These are phyloP conservation scores for Diphasiastrum complanatum DNA, from an alignment of 83 land plant genomes.

Conservation along the genomic window DNA sequence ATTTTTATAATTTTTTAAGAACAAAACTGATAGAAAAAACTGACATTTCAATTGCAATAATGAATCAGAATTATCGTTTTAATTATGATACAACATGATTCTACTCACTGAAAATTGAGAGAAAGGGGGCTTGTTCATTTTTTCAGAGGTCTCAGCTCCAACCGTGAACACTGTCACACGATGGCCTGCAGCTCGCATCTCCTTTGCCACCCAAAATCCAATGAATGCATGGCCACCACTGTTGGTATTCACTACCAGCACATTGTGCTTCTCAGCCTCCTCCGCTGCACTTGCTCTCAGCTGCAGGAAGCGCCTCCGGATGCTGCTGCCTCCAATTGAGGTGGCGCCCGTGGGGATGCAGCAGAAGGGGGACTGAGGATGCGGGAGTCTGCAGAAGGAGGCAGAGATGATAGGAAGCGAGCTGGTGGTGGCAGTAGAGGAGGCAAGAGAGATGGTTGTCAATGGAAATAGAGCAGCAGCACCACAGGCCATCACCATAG, in stretches of 20 bases:
- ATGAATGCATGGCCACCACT: slow-evolving; percentile 98
- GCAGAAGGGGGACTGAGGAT: no score
- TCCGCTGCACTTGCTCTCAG: slow-evolving; percentile 22
- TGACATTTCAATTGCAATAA: neutral
- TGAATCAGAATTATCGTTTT: neutral
- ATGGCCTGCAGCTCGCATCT: slow-evolving; percentile 67
- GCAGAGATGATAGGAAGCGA: no score
- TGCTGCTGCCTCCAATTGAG: slow-evolving; percentile 8
- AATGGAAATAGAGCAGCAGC: slow-evolving; percentile 14
- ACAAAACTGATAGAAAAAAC: no score
- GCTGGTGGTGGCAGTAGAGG: no score
- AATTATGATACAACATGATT: neutral
- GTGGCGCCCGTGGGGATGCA: no score
- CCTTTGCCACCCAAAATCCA: slow-evolving; percentile 85
- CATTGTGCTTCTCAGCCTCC: slow-evolving; percentile 55
- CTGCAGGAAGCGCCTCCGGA: slow-evolving; percentile 1
- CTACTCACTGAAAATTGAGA: slow-evolving; percentile 66
- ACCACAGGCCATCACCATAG: neutral
- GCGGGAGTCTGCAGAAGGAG: no score
- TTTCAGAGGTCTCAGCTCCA: slow-evolving; percentile 83
- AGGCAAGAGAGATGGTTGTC: no score
- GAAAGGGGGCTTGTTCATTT: slow-evolving; percentile 98
- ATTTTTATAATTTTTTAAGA: no score
- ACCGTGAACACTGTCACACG: slow-evolving; percentile 77
- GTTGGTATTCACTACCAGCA: slow-evolving; percentile 91